Evolutionary conservation across 2,329 filamentous ascomycete species (phyloP), one percentile per base, ranked within the genome.

Genomic region (Trichoderma simmonsii): DNA sequence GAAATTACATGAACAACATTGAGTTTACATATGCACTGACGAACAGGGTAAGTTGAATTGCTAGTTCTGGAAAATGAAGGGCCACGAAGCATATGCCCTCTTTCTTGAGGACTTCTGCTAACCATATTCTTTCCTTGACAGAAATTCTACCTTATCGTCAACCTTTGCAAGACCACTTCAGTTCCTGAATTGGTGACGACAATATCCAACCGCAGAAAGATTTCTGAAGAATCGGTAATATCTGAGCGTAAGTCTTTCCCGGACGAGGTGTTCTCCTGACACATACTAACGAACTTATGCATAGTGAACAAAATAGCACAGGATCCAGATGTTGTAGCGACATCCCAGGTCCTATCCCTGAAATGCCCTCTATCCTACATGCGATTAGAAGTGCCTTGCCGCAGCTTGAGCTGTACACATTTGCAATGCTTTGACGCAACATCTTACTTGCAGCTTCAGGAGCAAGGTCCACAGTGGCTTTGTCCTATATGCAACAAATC

Each of bases 401-500:
- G 96, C 39, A 93, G 93, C 4, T 86, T 90, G 3, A 83, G 90
- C 39, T 99, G 96, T 83, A 91, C 89, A 3, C 96, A 99, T 80
- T 93, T 96, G 30, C 94, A 97, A 79, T 99, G 96, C 80, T 99
- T 98, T 76, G 96, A 99, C 80, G 95, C 93, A 3, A 91, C 90
- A 3, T 97, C 94, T 2, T 99, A 98, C 79, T 86, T 99, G 24
- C 93, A 97, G 77, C 84, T 99, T 32, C 95, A 98, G 80, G 94
- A 98, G 80, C 96, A 99, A 83, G 95, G 94, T 0, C 96, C 96
- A 0, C 97, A 96, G 21, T 99, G 96, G 96, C 86, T 90, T n/a
- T 99, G 96, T 78, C 96, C 96, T 0, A 91, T 98, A 26, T 99
- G 96, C 84, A 95, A 92, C 81, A 97, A 95, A 78, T 83, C 89